Evolutionary conservation across 2,329 filamentous ascomycete species (phyloP).

Genomic region (Hypoxylon sp.): DNA sequence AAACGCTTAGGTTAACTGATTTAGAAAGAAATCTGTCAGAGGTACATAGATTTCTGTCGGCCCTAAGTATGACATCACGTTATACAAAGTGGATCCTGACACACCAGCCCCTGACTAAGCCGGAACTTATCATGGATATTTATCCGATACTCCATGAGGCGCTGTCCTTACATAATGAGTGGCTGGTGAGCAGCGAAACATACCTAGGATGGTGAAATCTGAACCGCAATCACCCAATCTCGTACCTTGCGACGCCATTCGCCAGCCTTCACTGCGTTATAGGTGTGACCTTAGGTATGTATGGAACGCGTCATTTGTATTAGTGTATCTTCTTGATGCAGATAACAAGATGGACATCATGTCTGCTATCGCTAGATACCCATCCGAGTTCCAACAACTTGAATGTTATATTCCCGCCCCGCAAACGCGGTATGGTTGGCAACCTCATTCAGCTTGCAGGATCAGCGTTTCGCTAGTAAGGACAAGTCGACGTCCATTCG

Average conservation of each 20-base stretch:
- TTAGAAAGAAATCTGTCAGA: slow-evolving; percentile 14
- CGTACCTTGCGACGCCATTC: slow-evolving; percentile 28
- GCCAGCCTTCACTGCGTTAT: slow-evolving; percentile 22
- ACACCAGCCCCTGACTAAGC: not conserved
- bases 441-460: slow-evolving; percentile 13
- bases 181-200: slow-evolving; percentile 10
- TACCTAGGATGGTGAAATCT: slow-evolving; percentile 35
- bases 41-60: slow-evolving; percentile 7
- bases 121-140: not conserved
- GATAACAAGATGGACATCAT: slow-evolving; percentile 16
- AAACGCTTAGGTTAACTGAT: slow-evolving; percentile 31
- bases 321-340: slow-evolving; percentile 6
- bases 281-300: slow-evolving; percentile 18
- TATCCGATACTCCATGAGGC: slow-evolving; percentile 3
- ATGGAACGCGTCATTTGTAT: slow-evolving; percentile 1
- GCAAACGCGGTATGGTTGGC: slow-evolving; percentile 13
- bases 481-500: slow-evolving; percentile 20
- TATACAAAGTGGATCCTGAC: not conserved
- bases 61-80: slow-evolving; percentile 33
- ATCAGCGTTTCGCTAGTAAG: slow-evolving; percentile 21
- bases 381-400: slow-evolving; percentile 23
- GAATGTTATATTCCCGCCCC: slow-evolving; percentile 13
- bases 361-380: slow-evolving; percentile 13
- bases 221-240: slow-evolving; percentile 37
- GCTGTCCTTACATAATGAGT: not conserved